Percentiles rank a stretch among this genome's conserved stretches.
Conservation (phyloP, 2,329 filamentous ascomycete genomes). For the Aspergillus intermedius region DNA sequence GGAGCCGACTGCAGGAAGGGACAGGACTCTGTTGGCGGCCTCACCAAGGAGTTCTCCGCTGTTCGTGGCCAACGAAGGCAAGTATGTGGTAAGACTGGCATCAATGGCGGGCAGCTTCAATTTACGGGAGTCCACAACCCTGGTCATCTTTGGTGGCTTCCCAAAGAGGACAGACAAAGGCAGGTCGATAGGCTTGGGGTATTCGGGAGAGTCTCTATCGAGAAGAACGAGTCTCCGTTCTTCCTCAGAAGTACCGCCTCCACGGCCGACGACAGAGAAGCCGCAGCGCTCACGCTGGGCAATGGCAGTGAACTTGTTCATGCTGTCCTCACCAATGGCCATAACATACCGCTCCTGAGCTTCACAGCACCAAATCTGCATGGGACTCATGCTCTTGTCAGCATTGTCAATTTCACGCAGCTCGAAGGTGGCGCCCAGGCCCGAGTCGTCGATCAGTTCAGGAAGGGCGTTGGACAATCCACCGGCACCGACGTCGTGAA, state of each 20-base stretch:
- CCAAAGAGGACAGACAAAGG: slow-evolving; percentile 86
- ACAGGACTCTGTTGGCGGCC: slow-evolving; percentile 74
- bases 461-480: slow-evolving; percentile 79
- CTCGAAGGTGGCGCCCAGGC: slow-evolving; percentile 85
- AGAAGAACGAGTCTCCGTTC: slow-evolving; percentile 69
- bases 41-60: slow-evolving; percentile 50
- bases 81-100: slow-evolving; percentile 61
- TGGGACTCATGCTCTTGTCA: slow-evolving; percentile 84
- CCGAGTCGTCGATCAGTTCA: slow-evolving; percentile 86
- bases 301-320: slow-evolving; percentile 67
- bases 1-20: slow-evolving; percentile 84
- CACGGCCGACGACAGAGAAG: slow-evolving; percentile 83
- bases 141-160: slow-evolving; percentile 73
- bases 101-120: slow-evolving; percentile 66
- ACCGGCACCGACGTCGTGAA: slow-evolving; percentile 94
- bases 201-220: slow-evolving; percentile 68
- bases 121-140: slow-evolving; percentile 64
- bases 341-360: slow-evolving; percentile 95
- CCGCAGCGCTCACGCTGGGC: slow-evolving; percentile 78
- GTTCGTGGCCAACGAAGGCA: slow-evolving; percentile 49
- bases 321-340: slow-evolving; percentile 70
- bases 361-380: slow-evolving; percentile 98
- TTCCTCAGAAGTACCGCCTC: slow-evolving; percentile 58
- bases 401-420: slow-evolving; percentile 89
- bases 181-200: slow-evolving; percentile 76